Percentiles rank a stretch among this genome's conserved stretches.
These are phyloP conservation scores for Poteriospumella lacustris DNA, from an alignment of 108 stramenopile species.

Conservation along the genomic window DNA sequence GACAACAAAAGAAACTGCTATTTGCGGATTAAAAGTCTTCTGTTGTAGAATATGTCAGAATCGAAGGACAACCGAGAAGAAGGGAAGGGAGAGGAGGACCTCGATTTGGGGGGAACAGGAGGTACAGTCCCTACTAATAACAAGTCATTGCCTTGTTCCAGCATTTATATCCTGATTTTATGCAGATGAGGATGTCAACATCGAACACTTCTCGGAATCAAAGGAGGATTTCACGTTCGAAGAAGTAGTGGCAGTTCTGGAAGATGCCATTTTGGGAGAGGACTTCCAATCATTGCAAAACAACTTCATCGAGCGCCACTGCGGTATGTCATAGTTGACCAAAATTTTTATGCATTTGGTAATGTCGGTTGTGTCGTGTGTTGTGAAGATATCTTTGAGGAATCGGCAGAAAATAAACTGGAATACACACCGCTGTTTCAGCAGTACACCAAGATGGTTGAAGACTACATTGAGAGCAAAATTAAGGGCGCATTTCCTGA, in stretches of 20 bases:
- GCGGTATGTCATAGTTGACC: conserved; percentile 25
- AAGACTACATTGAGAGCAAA: conserved; percentile 25
- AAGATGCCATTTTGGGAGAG: conserved; percentile 37
- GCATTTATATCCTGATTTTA: no score
- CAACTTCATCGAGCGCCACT: conserved; percentile 34
- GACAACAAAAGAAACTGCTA: no score
- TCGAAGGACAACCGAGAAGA: no score
- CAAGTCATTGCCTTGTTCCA: no score
- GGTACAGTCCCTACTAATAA: no score
- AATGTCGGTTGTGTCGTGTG: neutral
- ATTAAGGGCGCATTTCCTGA: conserved; percentile 20
- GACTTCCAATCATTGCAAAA: conserved; percentile 32
- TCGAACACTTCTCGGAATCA: neutral
- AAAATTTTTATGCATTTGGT: neutral
- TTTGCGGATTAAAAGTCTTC: no score
- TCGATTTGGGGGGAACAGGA: no score
- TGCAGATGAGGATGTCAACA: neutral
- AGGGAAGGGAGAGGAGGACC: no score
- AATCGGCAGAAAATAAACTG: conserved; percentile 50
- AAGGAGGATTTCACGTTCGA: conserved; percentile 31
- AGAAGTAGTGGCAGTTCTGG: conserved; percentile 38
- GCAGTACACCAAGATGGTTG: conserved; percentile 44
- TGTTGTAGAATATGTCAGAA: no score
- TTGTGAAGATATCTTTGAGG: conserved; percentile 20
- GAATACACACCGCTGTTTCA: conserved; percentile 48